These are phyloP conservation scores for Boletus smithii DNA, from an alignment of 1,284 basidiomycete species.

Conservation along the genomic window DNA sequence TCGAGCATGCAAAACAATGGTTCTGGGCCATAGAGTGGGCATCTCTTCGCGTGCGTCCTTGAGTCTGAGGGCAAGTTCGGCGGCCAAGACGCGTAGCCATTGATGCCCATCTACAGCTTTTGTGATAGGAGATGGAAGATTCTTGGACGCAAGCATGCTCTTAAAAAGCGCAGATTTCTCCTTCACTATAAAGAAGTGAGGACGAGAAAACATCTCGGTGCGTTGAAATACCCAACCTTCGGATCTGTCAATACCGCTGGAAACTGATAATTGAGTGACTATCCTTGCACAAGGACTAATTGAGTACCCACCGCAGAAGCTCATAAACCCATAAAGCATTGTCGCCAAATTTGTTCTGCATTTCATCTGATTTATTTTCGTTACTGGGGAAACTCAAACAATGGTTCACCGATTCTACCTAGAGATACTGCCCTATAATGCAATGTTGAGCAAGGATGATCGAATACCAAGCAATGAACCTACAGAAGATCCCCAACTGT, in stretches of 20 bases:
- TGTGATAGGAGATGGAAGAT: constrained; percentile 75
- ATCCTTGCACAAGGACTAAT: background rate
- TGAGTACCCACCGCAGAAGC: constrained; percentile 54
- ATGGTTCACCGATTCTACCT: constrained; percentile 32
- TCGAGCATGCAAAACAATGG: constrained; percentile 74
- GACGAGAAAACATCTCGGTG: background rate
- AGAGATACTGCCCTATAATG: constrained; percentile 44
- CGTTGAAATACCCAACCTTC: constrained; percentile 58
- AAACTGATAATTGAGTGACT: constrained; percentile 3
- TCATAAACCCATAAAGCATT: constrained; percentile 91
- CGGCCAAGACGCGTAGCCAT: constrained; percentile 89
- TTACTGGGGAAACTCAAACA: constrained; percentile 1
- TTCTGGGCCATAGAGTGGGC: constrained; percentile 89
- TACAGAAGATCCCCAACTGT: constrained; percentile 89
- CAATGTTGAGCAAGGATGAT: constrained; percentile 1
- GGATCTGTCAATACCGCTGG: constrained; percentile 83
- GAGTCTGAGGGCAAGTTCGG: constrained; percentile 83
- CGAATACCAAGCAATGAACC: constrained; percentile 19
- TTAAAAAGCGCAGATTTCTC: constrained; percentile 80
- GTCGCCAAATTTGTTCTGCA: constrained; percentile 83
- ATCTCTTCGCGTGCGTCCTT: constrained; percentile 75
- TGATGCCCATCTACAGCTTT: constrained; percentile 74
- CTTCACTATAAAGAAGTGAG: constrained; percentile 56
- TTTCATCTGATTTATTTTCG: constrained; percentile 51
- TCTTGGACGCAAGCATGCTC: constrained; percentile 93